phyloP scores from a whole-genome alignment of 164 flowering plant genomes.

The Buxus sempervirens region DNA sequence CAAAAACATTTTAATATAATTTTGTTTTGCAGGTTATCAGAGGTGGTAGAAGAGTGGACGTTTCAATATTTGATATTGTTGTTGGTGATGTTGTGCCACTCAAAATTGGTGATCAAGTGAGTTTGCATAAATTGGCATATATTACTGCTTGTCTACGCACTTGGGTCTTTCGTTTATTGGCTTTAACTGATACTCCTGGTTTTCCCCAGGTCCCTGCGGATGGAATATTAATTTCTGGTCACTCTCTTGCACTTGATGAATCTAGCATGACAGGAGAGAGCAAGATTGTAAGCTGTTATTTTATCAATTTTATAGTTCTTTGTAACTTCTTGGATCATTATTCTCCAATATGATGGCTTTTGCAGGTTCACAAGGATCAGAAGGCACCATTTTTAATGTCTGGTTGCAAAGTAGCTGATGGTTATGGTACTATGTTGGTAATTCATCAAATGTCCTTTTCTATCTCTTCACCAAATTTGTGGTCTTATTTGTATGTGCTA shows the following conservation, averaged over 20 bases:
- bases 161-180: slow-evolving; percentile 5
- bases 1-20: background rate
- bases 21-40: slow-evolving; percentile 52
- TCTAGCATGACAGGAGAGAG: slow-evolving; percentile 99
- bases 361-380: slow-evolving; percentile 71
- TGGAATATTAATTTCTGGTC: slow-evolving; percentile 80
- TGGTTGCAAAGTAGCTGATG: slow-evolving; percentile 98
- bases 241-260: slow-evolving; percentile 92
- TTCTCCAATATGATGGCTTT: slow-evolving; percentile 2
- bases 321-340: background rate
- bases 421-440: slow-evolving; percentile 95
- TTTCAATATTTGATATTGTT: slow-evolving; percentile 92
- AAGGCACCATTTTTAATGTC: slow-evolving; percentile 90
- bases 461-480: background rate
- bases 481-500: background rate
- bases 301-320: background rate
- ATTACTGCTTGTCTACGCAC: background rate
- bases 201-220: slow-evolving; percentile 80
- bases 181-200: background rate
- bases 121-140: background rate
- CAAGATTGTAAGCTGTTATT: slow-evolving; percentile 61
- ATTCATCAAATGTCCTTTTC: slow-evolving; percentile 4
- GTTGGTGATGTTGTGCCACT: slow-evolving; percentile 95
- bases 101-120: slow-evolving; percentile 92
- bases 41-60: slow-evolving; percentile 74